Evolutionary conservation across 805 yeast genomes (phyloP), one percentile per base, ranked within the genome.

Genomic region (Yarrowia sp.): DNA sequence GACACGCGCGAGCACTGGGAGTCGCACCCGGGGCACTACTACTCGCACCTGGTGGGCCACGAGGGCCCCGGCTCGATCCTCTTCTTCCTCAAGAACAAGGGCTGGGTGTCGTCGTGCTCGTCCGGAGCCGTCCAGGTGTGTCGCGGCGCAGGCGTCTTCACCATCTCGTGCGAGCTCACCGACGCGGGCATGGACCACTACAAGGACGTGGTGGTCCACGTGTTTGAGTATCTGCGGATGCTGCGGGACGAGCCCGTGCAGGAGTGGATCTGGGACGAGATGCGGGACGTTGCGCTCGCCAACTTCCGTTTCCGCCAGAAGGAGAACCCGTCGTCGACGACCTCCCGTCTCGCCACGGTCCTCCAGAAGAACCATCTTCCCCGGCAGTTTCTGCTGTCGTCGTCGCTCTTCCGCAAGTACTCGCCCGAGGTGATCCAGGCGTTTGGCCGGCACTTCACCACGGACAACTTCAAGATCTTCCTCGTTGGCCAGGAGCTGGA

Each of bases 61-160:
- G 99, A 93, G 75, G 88, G 94, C 51, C 80, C 85, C 53, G 98
- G 98, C 1, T 90, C 97, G 1, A 72, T 93, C 18, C 77, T 90
- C 33, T 81, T 85, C 62, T 80, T 79, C 66, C 80, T 93, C 66
- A 93, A 90, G 74, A 71, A 75, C 32, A 76, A 81, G 65, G 88
- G 92, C 13, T 88, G 92, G 90, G 96, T 93, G 6, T 87, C 83
- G 66, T 86, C 82, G 16, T 78, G 93, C 59, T 83, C 90, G 35
- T 84, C 91, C 32, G 97, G 97, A 8, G 80, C 83, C 39, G 68
- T 70, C 53, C 76, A 71, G 61, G 79, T 83, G 66, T 80, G 82
- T 33, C 78, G 83, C 47, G 94, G 87, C 2, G 83, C 80, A 63
- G 86, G 88, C 3, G 73, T 82, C 19, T 88, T 93, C 68, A 76